Evolutionary conservation across 345 rosid genomes (phyloP).

Genomic region (Sonneratia alba): DNA sequence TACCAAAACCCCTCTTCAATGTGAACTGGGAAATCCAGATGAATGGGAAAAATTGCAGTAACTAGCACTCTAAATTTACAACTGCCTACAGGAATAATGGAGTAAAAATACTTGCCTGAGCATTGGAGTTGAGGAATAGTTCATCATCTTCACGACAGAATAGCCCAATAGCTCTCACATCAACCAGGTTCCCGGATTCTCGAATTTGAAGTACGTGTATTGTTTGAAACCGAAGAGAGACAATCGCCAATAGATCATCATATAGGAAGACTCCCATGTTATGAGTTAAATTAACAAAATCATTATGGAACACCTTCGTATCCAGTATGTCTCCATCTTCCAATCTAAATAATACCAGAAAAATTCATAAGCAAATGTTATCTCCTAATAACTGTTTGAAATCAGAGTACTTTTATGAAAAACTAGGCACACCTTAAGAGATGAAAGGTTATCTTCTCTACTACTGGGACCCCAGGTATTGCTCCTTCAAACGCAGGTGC

Average conservation of each 20-base stretch:
- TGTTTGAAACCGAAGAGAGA: slow-evolving; percentile 79
- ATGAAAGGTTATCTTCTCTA: slow-evolving; percentile 76
- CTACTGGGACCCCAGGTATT: slow-evolving; percentile 69
- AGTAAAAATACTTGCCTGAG: slow-evolving; percentile 48
- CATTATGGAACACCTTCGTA: slow-evolving; percentile 75
- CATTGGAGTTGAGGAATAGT: slow-evolving; percentile 69
- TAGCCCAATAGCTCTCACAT: slow-evolving; percentile 75
- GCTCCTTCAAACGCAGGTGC: slow-evolving; percentile 58
- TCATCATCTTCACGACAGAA: slow-evolving; percentile 90
- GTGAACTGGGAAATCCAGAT: background rate
- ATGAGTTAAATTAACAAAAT: slow-evolving; percentile 64
- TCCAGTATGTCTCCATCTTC: slow-evolving; percentile 78
- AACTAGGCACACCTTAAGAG: slow-evolving; percentile 46
- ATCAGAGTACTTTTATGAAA: background rate
- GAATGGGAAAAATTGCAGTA: background rate
- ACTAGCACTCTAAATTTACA: background rate
- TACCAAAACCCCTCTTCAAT: background rate
- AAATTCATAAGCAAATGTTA: slow-evolving; percentile 9
- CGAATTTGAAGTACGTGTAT: slow-evolving; percentile 85
- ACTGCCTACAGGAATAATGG: background rate
- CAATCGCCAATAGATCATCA: slow-evolving; percentile 80
- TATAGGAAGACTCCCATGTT: slow-evolving; percentile 83
- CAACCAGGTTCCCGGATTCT: slow-evolving; percentile 81
- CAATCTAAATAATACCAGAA: slow-evolving; percentile 33
- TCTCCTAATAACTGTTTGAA: background rate